phyloP scores from a whole-genome alignment of 2,329 filamentous ascomycete species.

The Sclerotinia sclerotiorum region DNA sequence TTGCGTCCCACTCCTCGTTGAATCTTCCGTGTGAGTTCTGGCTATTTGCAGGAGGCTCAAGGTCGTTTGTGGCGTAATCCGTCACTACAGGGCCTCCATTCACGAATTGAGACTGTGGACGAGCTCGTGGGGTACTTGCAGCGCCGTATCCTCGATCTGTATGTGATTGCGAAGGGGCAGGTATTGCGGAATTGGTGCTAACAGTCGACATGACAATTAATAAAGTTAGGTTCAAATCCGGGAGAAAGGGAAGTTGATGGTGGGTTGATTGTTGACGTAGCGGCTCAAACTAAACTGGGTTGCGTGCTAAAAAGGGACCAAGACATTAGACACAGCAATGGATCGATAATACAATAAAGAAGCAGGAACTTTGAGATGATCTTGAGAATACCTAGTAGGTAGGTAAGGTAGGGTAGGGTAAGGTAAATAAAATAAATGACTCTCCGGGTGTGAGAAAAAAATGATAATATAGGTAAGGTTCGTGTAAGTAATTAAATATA shows the following conservation, averaged over 20 bases:
- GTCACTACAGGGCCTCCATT: conserved; percentile 34
- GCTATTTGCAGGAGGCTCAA: conserved; percentile 33
- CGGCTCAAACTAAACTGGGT: conserved; percentile 10
- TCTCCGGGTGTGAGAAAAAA: neutral
- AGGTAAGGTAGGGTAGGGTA: neutral
- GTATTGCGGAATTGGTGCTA: conserved; percentile 31
- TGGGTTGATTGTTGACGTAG: conserved; percentile 9
- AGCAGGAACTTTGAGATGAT: neutral
- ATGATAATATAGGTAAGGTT: neutral
- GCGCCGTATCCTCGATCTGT: conserved; percentile 38
- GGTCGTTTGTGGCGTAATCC: conserved; percentile 28
- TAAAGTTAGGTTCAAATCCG: neutral
- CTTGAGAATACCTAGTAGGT: neutral
- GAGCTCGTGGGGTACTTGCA: conserved; percentile 28
- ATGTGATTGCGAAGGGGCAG: conserved; percentile 36
- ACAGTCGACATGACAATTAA: conserved; percentile 31
- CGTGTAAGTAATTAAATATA: too few species aligned
- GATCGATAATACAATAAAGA: neutral
- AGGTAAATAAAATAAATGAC: neutral
- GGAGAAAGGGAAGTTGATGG: neutral
- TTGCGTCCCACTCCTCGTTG: conserved; percentile 70
- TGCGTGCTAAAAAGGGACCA: conserved; percentile 1
- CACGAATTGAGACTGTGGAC: conserved; percentile 25
- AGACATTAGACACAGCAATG: conserved; percentile 1
- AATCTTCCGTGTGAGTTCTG: conserved; percentile 51